phyloP scores from a whole-genome alignment of 768 basidiomycete species.

The Boletales sp. region DNA sequence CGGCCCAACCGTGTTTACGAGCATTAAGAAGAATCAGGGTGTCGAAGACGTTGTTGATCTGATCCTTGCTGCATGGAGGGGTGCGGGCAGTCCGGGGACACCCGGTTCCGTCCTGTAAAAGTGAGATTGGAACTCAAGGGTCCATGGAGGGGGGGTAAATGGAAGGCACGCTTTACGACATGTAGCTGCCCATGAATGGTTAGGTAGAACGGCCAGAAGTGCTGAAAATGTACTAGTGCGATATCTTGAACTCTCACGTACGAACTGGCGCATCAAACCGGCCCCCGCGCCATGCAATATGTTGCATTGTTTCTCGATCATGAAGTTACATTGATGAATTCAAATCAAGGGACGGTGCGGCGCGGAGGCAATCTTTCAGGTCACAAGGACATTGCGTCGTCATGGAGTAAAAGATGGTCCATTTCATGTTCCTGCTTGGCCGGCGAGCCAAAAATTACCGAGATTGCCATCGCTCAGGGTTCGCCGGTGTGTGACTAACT shows the following conservation, averaged over 20 bases:
- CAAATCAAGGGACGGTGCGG: conserved; percentile 7
- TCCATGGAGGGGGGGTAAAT: background rate
- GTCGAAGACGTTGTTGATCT: conserved; percentile 80
- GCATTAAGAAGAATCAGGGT: conserved; percentile 73
- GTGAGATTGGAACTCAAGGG: background rate
- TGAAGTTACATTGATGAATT: background rate
- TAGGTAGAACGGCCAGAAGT: conserved; percentile 1
- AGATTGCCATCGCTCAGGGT: too few relatives aligned
- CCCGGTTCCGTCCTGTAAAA: conserved; percentile 33
- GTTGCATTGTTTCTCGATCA: background rate
- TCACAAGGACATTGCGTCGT: too few relatives aligned
- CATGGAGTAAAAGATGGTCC: too few relatives aligned
- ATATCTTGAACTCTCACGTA: conserved; percentile 8
- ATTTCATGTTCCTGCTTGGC: too few relatives aligned
- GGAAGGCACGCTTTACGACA: conserved; percentile 4
- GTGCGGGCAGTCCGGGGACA: conserved; percentile 70
- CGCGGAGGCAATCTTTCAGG: background rate
- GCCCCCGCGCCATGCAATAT: background rate
- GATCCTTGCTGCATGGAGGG: conserved; percentile 85
- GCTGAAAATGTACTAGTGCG: conserved; percentile 4
- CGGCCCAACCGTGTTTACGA: conserved; percentile 90
- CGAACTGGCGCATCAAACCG: too few relatives aligned
- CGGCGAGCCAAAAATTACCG: too few relatives aligned
- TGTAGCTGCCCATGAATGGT: conserved; percentile 1
- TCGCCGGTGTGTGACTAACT: too few relatives aligned